These are phyloP conservation scores for Bolboschoenoplectus hybrid DNA, from an alignment of 202 grass and related monocot species.

Conservation along the genomic window DNA sequence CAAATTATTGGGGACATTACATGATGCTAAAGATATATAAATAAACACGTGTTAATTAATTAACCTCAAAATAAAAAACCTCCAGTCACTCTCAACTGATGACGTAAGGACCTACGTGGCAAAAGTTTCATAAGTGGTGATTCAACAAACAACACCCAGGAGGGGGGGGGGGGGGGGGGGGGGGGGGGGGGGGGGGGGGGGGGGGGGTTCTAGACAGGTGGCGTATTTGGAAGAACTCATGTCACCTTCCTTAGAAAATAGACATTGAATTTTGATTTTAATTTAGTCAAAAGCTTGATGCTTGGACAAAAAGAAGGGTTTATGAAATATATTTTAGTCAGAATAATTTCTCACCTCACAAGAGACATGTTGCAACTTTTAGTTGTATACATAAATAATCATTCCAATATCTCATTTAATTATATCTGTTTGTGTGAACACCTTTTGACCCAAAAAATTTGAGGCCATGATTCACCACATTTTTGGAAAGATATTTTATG, in stretches of 20 bases:
- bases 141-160: neutral
- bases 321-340: constrained; percentile 12
- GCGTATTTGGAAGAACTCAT: neutral
- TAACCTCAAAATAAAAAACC: neutral
- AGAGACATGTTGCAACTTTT: neutral
- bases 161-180: no score
- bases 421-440: neutral
- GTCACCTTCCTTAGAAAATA: constrained; percentile 6
- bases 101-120: constrained; percentile 24
- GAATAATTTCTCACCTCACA: neutral
- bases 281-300: constrained; percentile 24
- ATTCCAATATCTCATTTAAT: neutral
- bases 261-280: constrained; percentile 9
- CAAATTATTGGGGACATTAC: neutral
- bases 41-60: constrained; percentile 8
- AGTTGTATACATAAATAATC: neutral
- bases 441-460: neutral
- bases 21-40: neutral
- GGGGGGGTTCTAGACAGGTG: neutral
- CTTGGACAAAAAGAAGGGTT: neutral
- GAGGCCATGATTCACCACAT: neutral
- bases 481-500: constrained; percentile 24
- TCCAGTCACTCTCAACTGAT: constrained; percentile 3
- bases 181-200: no score
- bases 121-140: constrained; percentile 5